Conservation (phyloP, 129 eudicot species). For the Daucus carota region DNA sequence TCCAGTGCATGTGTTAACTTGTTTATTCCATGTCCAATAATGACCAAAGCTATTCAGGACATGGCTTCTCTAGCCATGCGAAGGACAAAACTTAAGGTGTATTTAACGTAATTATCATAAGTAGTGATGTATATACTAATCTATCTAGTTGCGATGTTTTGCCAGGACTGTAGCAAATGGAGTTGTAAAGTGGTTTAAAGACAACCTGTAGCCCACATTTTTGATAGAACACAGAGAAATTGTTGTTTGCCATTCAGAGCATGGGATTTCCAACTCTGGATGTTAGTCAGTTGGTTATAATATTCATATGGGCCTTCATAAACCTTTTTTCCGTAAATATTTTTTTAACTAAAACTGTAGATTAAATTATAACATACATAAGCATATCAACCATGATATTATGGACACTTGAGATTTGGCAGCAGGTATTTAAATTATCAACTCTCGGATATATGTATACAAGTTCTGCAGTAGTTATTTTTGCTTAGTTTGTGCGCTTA, state of each 20-base stretch:
- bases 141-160: neutral
- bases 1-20: neutral
- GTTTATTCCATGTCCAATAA: neutral
- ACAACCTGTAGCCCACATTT: slow-evolving; percentile 44
- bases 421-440: neutral
- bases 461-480: slow-evolving; percentile 1
- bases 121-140: neutral
- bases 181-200: slow-evolving; percentile 77
- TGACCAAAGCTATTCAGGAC: neutral
- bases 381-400: neutral
- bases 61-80: neutral
- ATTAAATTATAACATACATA: slow-evolving; percentile 1
- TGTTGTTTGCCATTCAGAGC: slow-evolving; percentile 8
- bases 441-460: slow-evolving; percentile 1
- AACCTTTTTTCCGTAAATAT: slow-evolving; percentile 16
- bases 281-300: neutral
- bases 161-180: slow-evolving; percentile 89
- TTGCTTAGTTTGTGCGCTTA: neutral
- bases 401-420: neutral
- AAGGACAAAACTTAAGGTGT: neutral
- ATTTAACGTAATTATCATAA: neutral
- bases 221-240: slow-evolving; percentile 10
- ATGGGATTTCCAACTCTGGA: slow-evolving; percentile 15
- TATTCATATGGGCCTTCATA: neutral
- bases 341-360: neutral